These are phyloP conservation scores for Skeletonema menzelii DNA, from an alignment of 108 stramenopile species.

Conservation along the genomic window DNA sequence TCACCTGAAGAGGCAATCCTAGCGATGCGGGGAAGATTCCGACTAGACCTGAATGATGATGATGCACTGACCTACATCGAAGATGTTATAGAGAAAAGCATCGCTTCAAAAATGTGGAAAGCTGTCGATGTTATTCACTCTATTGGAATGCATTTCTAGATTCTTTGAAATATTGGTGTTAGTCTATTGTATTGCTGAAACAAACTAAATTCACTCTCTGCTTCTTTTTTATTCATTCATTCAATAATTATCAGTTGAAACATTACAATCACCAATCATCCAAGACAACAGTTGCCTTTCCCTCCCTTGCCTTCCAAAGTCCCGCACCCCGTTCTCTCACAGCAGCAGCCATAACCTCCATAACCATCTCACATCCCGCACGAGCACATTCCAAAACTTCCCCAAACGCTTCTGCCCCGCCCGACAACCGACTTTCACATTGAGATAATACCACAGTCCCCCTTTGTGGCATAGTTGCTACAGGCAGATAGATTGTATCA, in stretches of 20 bases:
- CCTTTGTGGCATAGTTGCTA: slow-evolving; percentile 85
- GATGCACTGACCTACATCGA: slow-evolving; percentile 80
- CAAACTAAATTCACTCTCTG: too few relatives aligned
- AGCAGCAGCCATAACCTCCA: slow-evolving; percentile 78
- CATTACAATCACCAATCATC: not conserved
- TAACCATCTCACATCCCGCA: slow-evolving; percentile 84
- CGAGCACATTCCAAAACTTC: slow-evolving; percentile 78
- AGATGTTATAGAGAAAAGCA: slow-evolving; percentile 74
- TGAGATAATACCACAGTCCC: slow-evolving; percentile 83
- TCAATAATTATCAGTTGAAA: not conserved
- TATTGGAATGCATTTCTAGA: slow-evolving; percentile 73
- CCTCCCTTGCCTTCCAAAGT: slow-evolving; percentile 55
- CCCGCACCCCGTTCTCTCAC: slow-evolving; percentile 68
- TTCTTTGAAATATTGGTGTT: not conserved
- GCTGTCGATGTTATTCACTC: slow-evolving; percentile 89
- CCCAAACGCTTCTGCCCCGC: slow-evolving; percentile 57
- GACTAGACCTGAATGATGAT: slow-evolving; percentile 72
- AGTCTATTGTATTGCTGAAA: not conserved
- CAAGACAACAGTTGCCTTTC: slow-evolving; percentile 40
- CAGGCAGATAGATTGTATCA: slow-evolving; percentile 73
- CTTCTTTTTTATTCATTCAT: not conserved
- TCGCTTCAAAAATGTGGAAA: slow-evolving; percentile 79
- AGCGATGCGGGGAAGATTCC: slow-evolving; percentile 69
- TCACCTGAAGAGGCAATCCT: slow-evolving; percentile 60
- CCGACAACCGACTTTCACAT: slow-evolving; percentile 81